Conservation (phyloP, 257 asterid genomes). For the Solanum etuberosum region DNA sequence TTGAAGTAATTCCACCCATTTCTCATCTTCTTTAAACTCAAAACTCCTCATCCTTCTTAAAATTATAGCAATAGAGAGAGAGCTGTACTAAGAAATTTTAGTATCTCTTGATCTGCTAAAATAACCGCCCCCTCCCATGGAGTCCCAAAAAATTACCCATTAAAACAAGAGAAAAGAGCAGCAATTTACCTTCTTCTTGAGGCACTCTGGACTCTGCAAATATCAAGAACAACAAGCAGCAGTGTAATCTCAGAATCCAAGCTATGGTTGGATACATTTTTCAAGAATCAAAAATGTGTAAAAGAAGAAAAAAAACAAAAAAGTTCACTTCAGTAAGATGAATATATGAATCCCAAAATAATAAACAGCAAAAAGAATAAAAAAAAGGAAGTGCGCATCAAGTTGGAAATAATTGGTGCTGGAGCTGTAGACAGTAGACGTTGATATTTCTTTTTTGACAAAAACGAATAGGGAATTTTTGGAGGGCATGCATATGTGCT, state of each 20-base stretch:
- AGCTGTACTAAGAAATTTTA: not conserved
- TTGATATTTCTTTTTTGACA: not conserved
- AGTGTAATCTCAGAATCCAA: conserved; percentile 8
- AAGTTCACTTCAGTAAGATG: not conserved
- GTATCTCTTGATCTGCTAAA: not conserved
- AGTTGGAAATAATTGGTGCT: not conserved
- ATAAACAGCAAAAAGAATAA: not conserved
- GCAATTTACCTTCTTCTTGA: conserved; percentile 17
- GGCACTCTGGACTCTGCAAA: conserved; percentile 12
- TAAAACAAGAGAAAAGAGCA: not conserved
- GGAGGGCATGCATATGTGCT: not conserved
- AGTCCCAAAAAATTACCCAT: not conserved
- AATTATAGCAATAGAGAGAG: not conserved
- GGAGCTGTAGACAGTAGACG: not conserved
- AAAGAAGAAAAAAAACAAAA: not conserved
- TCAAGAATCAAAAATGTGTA: not conserved
- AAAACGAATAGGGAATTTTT: not conserved
- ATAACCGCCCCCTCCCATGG: not conserved
- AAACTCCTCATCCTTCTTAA: not conserved
- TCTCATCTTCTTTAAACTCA: not conserved
- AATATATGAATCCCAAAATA: not conserved
- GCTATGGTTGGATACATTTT: not conserved
- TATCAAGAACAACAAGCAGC: conserved; percentile 4
- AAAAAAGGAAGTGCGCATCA: not conserved
- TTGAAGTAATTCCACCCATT: not conserved